phyloP scores from a whole-genome alignment of 139 green algal genomes.

The Picochlorum sp. region DNA sequence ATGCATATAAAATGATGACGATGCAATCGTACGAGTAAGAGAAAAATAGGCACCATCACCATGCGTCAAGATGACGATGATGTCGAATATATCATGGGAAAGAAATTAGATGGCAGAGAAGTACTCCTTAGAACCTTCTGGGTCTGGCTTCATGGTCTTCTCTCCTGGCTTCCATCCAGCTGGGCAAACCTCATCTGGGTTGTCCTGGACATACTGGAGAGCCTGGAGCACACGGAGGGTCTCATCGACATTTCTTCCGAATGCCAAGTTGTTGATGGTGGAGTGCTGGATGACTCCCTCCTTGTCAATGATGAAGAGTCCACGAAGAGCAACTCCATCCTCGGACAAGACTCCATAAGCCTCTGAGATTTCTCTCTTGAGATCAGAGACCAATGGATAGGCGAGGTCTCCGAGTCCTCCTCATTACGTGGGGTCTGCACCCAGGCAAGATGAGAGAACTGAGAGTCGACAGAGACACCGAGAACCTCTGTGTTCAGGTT shows the following conservation, averaged over 20 bases:
- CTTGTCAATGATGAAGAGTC: slow-evolving; percentile 93
- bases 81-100: not conserved
- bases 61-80: not conserved
- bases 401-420: slow-evolving; percentile 85
- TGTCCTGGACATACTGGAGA: slow-evolving; percentile 89
- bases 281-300: slow-evolving; percentile 93
- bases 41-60: not conserved
- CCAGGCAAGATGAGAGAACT: slow-evolving; percentile 98
- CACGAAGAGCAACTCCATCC: slow-evolving; percentile 79
- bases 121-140: slow-evolving; percentile 78
- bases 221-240: slow-evolving; percentile 90
- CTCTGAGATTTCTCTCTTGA: slow-evolving; percentile 84
- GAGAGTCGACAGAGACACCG: slow-evolving; percentile 82
- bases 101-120: slow-evolving; percentile 50
- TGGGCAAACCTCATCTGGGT: slow-evolving; percentile 90
- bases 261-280: slow-evolving; percentile 99
- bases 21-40: not conserved
- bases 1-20: too few relatives aligned
- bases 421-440: slow-evolving; percentile 86
- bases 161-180: slow-evolving; percentile 94
- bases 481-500: slow-evolving; percentile 79
- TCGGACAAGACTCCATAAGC: slow-evolving; percentile 83
- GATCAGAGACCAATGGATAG: slow-evolving; percentile 95
- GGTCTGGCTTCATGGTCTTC: slow-evolving; percentile 68
- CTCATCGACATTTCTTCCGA: slow-evolving; percentile 94